These are phyloP conservation scores for Chrysosporium keratinophilum DNA, from an alignment of 2,329 filamentous ascomycete species.

Conservation along the genomic window DNA sequence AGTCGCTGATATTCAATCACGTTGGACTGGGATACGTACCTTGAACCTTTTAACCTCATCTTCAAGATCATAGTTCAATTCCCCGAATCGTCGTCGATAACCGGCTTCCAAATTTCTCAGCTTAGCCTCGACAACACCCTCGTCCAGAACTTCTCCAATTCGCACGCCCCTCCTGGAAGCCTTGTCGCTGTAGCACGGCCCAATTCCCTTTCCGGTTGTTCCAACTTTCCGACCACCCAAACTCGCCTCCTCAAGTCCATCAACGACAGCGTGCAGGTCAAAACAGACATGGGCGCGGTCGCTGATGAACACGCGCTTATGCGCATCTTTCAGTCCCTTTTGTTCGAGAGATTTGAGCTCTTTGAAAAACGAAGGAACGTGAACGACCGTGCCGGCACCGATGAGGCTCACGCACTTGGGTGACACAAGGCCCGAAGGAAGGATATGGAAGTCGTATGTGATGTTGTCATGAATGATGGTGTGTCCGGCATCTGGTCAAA, in stretches of 20 bases:
- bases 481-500: constrained; percentile 34
- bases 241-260: constrained; percentile 38
- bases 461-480: constrained; percentile 39
- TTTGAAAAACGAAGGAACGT: constrained; percentile 41
- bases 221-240: constrained; percentile 39
- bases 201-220: constrained; percentile 42
- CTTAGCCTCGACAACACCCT: constrained; percentile 46
- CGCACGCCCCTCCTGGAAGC: constrained; percentile 50
- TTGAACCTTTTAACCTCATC: constrained; percentile 50
- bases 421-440: constrained; percentile 35
- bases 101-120: constrained; percentile 42
- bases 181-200: constrained; percentile 54
- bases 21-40: constrained; percentile 25
- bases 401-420: constrained; percentile 39
- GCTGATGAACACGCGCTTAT: constrained; percentile 37
- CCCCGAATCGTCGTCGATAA: constrained; percentile 50
- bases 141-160: constrained; percentile 49
- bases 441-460: constrained; percentile 42
- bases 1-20: not conserved
- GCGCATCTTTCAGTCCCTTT: constrained; percentile 35
- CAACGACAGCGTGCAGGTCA: constrained; percentile 21
- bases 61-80: constrained; percentile 49
- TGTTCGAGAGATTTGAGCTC: constrained; percentile 35
- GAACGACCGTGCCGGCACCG: constrained; percentile 39
- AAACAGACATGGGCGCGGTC: constrained; percentile 26